Evolutionary conservation across 176 grass and related monocot species (phyloP).

Genomic region (sorghum (Sorghum bicolor)): DNA sequence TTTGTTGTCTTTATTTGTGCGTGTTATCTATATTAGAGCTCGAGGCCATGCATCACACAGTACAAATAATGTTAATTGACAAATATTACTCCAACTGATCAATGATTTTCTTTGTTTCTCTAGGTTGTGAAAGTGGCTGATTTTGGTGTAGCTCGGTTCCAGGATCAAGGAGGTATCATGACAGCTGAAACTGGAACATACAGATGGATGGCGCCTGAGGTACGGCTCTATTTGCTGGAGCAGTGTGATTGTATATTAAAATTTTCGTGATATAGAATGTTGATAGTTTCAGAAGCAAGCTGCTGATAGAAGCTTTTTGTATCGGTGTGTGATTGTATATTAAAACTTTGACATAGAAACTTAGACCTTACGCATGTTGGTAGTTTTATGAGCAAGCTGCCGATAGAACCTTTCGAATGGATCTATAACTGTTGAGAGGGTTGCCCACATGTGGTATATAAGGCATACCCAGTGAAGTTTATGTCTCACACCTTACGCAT

Average conservation of each 20-base stretch:
- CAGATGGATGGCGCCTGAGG: conserved; percentile 99
- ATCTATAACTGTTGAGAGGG: neutral
- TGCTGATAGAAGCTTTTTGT: neutral
- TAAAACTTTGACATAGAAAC: neutral
- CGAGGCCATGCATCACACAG: neutral
- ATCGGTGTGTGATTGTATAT: neutral
- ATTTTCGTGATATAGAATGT: conserved; percentile 5
- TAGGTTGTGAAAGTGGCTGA: conserved; percentile 98
- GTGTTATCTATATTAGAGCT: neutral
- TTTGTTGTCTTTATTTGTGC: conserved; percentile 6
- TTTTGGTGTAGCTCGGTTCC: conserved; percentile 94
- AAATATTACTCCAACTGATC: neutral
- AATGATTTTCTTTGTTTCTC: conserved; percentile 26
- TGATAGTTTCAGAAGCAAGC: neutral
- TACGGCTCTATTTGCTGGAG: conserved; percentile 25
- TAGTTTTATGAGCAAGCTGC: neutral
- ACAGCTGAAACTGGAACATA: conserved; percentile 99
- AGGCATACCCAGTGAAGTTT: neutral
- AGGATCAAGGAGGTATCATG: conserved; percentile 93
- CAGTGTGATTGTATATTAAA: conserved; percentile 12
- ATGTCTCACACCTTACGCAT: too few relatives aligned
- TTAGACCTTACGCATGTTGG: neutral
- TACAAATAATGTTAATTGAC: conserved; percentile 5
- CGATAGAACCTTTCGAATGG: neutral
- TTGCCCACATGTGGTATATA: neutral